These are phyloP conservation scores for Colletotrichum cordylinicola DNA, from an alignment of 2,329 filamentous ascomycete genomes.

Conservation along the genomic window DNA sequence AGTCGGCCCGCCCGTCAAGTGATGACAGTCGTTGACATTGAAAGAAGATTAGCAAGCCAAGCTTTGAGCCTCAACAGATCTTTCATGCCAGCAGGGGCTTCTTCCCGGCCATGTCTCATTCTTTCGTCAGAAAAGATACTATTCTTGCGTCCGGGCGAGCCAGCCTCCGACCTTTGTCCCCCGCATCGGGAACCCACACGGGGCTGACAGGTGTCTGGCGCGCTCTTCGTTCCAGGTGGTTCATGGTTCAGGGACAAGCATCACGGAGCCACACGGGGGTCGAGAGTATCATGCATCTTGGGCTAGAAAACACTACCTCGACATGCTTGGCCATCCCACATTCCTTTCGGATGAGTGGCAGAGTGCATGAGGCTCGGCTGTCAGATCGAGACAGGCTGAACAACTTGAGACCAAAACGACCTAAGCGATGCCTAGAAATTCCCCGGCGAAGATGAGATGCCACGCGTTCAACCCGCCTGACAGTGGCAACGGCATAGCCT, in stretches of 20 bases:
- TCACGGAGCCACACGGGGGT: not conserved
- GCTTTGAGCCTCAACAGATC: constrained; percentile 18
- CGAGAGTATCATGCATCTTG: not conserved
- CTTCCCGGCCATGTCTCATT: not conserved
- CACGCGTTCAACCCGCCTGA: constrained; percentile 1
- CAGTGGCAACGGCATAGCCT: not conserved
- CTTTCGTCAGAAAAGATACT: not conserved
- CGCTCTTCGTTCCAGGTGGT: constrained; percentile 7
- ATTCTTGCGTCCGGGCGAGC: not conserved
- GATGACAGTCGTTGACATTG: constrained; percentile 5
- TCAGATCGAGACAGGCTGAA: constrained; percentile 13
- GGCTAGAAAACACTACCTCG: not conserved
- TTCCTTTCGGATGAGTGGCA: not conserved
- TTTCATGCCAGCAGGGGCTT: not conserved
- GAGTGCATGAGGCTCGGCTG: constrained; percentile 10
- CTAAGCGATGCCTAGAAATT: constrained; percentile 3
- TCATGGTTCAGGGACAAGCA: constrained; percentile 13
- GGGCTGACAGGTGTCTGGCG: constrained; percentile 6
- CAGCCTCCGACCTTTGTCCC: constrained; percentile 1
- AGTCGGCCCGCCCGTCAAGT: constrained; percentile 3
- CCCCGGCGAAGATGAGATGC: constrained; percentile 1
- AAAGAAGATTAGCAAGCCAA: not conserved
- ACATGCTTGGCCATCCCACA: not conserved
- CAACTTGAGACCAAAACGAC: constrained; percentile 2
- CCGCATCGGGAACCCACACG: not conserved